phyloP scores from a whole-genome alignment of 495 filamentous ascomycete genomes.

The Aspergillus kassunensis region DNA sequence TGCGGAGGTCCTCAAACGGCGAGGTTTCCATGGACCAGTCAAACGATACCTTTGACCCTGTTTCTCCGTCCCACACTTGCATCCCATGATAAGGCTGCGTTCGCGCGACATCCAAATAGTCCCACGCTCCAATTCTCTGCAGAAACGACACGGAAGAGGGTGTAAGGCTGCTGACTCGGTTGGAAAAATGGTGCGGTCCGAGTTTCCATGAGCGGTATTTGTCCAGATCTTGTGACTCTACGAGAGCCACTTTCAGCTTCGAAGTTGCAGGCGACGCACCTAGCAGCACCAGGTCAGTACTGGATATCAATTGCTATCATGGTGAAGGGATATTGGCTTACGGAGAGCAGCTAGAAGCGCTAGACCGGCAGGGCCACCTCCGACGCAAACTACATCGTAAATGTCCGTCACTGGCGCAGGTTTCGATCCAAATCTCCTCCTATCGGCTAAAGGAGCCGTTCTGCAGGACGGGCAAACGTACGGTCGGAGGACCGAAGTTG shows the following conservation, averaged over 20 bases:
- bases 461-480: slow-evolving; percentile 44
- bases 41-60: slow-evolving; percentile 82
- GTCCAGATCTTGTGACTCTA: slow-evolving; percentile 81
- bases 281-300: slow-evolving; percentile 18
- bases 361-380: slow-evolving; percentile 92
- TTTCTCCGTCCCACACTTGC: slow-evolving; percentile 95
- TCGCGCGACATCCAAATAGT: slow-evolving; percentile 62
- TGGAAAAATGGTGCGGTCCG: slow-evolving; percentile 71
- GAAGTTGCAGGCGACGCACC: slow-evolving; percentile 69
- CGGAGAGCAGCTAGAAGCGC: slow-evolving; percentile 83
- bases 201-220: slow-evolving; percentile 61
- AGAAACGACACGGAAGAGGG: slow-evolving; percentile 73
- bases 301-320: neutral
- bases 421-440: slow-evolving; percentile 30
- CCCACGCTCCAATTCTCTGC: slow-evolving; percentile 80
- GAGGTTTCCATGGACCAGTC: slow-evolving; percentile 59
- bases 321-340: slow-evolving; percentile 39
- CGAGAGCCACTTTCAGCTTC: slow-evolving; percentile 75
- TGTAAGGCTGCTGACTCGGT: slow-evolving; percentile 91
- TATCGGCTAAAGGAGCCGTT: slow-evolving; percentile 22
- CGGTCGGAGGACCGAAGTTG: slow-evolving; percentile 30
- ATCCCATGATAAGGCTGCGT: slow-evolving; percentile 88
- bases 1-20: slow-evolving; percentile 45
- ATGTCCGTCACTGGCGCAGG: slow-evolving; percentile 42
- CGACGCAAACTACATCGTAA: slow-evolving; percentile 94